A percentile compares a stretch with the other conserved stretches of the same genome.
These are phyloP conservation scores for Aspergillus bridgeri DNA, from an alignment of 495 filamentous ascomycete genomes.

Conservation along the genomic window DNA sequence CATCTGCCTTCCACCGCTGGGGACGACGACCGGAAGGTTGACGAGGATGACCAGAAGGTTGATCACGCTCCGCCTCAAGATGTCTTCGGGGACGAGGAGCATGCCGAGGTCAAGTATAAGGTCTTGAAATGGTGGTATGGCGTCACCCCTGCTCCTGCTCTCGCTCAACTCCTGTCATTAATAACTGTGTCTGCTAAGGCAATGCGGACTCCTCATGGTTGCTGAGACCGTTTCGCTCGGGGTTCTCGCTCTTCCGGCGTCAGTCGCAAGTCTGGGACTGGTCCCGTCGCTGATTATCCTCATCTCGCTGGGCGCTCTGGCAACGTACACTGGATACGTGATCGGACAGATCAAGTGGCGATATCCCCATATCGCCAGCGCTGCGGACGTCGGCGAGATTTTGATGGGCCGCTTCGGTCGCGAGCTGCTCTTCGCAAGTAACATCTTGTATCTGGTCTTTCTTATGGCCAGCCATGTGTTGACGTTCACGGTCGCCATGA, in stretches of 20 bases:
- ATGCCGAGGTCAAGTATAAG: slow-evolving; percentile 27
- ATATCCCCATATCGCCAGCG: slow-evolving; percentile 59
- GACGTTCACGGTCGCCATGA: slow-evolving; percentile 67
- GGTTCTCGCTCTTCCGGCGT: slow-evolving; percentile 53
- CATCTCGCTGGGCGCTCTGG: slow-evolving; percentile 55
- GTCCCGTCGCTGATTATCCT: slow-evolving; percentile 55
- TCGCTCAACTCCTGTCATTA: not conserved
- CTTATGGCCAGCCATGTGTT: slow-evolving; percentile 67
- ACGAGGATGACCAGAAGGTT: not conserved
- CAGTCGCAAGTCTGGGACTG: slow-evolving; percentile 55
- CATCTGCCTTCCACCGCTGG: no score
- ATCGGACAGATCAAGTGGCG: slow-evolving; percentile 63
- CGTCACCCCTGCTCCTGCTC: no score
- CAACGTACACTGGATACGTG: slow-evolving; percentile 67
- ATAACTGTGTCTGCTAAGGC: not conserved
- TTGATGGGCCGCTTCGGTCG: slow-evolving; percentile 57
- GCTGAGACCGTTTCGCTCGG: slow-evolving; percentile 62
- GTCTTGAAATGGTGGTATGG: slow-evolving; percentile 29
- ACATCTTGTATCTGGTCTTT: slow-evolving; percentile 61
- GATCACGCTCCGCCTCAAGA: slow-evolving; percentile 1
- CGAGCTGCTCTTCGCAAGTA: slow-evolving; percentile 54
- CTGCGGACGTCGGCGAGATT: slow-evolving; percentile 61
- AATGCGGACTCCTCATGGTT: slow-evolving; percentile 45
- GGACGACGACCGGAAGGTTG: not conserved
- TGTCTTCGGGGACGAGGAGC: slow-evolving; percentile 27